Conservation (phyloP, 2,329 filamentous ascomycete species). For the Alternaria sp. region DNA sequence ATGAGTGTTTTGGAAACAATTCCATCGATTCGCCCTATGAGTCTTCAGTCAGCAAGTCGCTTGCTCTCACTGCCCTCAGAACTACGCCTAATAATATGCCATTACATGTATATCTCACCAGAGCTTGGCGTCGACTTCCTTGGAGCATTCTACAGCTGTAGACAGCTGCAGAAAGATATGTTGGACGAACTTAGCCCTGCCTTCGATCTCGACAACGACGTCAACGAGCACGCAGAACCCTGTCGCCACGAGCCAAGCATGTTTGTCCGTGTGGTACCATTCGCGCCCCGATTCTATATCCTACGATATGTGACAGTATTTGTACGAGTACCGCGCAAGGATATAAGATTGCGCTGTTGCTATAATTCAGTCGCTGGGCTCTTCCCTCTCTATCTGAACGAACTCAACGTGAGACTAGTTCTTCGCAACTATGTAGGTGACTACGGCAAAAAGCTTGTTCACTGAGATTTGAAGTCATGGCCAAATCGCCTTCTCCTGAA, state of each 20-base stretch:
- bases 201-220: neutral
- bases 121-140: neutral
- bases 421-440: neutral
- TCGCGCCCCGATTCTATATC: neutral
- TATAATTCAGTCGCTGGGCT: neutral
- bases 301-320: neutral
- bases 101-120: neutral
- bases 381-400: neutral
- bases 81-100: neutral
- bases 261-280: neutral
- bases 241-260: neutral
- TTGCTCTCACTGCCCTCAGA: neutral
- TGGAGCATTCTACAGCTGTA: neutral
- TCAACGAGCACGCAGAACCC: neutral
- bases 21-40: neutral
- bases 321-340: neutral
- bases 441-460: neutral
- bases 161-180: neutral
- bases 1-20: neutral
- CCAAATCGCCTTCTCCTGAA: neutral
- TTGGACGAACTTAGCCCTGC: neutral
- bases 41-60: neutral
- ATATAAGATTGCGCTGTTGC: neutral
- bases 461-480: neutral
- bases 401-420: neutral